Conservation (phyloP, 805 yeast species). For the Cyberlindnera petersonii region DNA sequence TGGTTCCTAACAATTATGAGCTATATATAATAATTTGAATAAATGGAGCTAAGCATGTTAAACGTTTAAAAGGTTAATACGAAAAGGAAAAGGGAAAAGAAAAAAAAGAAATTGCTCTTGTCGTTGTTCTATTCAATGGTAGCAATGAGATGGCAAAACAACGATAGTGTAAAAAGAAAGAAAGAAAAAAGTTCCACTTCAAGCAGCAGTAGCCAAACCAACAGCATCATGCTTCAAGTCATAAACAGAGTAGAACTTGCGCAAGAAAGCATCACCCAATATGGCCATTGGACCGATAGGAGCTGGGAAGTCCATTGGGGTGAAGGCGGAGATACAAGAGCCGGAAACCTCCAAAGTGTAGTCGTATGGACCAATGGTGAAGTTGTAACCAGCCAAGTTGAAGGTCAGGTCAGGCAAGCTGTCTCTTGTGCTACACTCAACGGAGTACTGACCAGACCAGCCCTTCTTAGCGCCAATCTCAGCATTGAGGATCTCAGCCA, state of each 20-base stretch:
- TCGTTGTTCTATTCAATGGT: too few relatives aligned
- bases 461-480: constrained; percentile 96
- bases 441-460: constrained; percentile 95
- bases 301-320: constrained; percentile 95
- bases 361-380: constrained; percentile 84
- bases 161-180: background rate
- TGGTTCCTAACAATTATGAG: too few relatives aligned
- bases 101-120: too few relatives aligned
- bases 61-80: too few relatives aligned
- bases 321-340: constrained; percentile 92
- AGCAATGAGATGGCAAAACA: background rate
- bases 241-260: constrained; percentile 91
- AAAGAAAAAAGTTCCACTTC: constrained; percentile 15
- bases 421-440: constrained; percentile 86
- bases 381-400: constrained; percentile 85
- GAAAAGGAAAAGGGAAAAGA: too few relatives aligned
- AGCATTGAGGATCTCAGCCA: constrained; percentile 92
- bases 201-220: constrained; percentile 81
- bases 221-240: constrained; percentile 89
- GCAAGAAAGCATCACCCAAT: constrained; percentile 95
- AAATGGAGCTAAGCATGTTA: too few relatives aligned
- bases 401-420: constrained; percentile 88
- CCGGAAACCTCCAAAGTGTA: constrained; percentile 94
- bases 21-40: too few relatives aligned
- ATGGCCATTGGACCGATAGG: constrained; percentile 97